A percentile compares a stretch with the other conserved stretches of the same genome.
Conservation (phyloP, 2,329 filamentous ascomycete genomes). For the Claviceps digitariae region DNA sequence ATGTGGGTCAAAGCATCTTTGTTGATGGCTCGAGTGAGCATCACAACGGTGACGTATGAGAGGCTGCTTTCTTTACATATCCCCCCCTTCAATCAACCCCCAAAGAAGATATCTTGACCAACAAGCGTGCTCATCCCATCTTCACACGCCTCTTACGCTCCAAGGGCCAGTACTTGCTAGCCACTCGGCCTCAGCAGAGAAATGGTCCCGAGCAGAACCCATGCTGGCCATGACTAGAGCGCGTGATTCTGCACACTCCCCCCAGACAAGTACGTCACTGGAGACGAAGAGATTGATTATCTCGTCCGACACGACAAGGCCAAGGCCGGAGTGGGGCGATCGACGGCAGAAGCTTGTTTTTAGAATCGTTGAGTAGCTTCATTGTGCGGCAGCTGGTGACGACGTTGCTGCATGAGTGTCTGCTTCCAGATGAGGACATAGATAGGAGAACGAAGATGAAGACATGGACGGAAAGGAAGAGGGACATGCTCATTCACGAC, state of each 20-base stretch:
- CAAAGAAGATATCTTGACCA: conserved; percentile 34
- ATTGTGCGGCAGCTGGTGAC: conserved; percentile 39
- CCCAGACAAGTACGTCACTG: conserved; percentile 33
- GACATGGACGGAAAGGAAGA: conserved; percentile 35
- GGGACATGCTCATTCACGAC: conserved; percentile 3
- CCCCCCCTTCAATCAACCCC: no score
- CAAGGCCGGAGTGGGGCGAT: conserved; percentile 52
- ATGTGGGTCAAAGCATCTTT: no score
- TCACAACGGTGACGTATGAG: no score
- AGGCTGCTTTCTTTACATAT: no score
- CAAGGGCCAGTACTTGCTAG: conserved; percentile 48
- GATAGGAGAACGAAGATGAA: no score
- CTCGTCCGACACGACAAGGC: conserved; percentile 36
- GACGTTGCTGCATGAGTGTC: conserved; percentile 41
- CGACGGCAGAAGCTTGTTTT: conserved; percentile 60
- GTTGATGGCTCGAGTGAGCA: no score
- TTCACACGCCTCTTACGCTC: conserved; percentile 46
- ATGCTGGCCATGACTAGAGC: conserved; percentile 47
- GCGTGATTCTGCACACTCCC: conserved; percentile 47
- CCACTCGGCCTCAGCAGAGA: conserved; percentile 43
- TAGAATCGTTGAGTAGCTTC: conserved; percentile 54
- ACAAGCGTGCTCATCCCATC: conserved; percentile 38
- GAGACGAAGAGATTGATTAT: conserved; percentile 32
- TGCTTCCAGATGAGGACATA: conserved; percentile 47
- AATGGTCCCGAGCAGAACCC: conserved; percentile 51